Base-by-base conservation (phyloP, 805 yeast species). In the Metschnikowia cerradonensis region DNA sequence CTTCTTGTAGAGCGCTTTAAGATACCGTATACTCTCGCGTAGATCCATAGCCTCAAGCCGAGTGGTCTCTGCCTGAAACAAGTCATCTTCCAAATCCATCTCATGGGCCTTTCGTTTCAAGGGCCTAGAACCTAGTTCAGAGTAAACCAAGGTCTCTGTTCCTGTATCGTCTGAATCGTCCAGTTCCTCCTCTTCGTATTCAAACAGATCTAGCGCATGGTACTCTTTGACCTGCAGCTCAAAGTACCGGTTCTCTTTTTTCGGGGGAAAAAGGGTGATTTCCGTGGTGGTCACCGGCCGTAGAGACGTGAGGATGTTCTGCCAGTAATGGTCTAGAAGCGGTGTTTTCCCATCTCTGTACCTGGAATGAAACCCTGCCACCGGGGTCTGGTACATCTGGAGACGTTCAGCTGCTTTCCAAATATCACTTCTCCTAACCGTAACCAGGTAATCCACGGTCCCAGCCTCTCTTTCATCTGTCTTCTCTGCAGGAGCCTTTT, bases 371-470 rank as follows among this genome's bases (percentile, higher is more conserved):
- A 31, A 36, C 3, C 62, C 61, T 3, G 51, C 39, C 17, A 20
- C 45, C 8, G 50, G 52, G 2, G 60, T 58, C 36, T 58, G 58
- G 42, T 52, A 55, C 17, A 58, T 46, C n/a, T 42, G 49, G 14
- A 55, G 41, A 4, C 45, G 41, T 6, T 52, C 47, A 10, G 51
- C 43, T 2, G 61, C 52, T 3, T 33, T 23, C 51, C 52, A 47
- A 1, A 61, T 43, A 36, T 61, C 65, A 7, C 11, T 22, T 20
- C 46, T 47, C 13, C 36, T 19, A 22, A 56, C 51, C 11, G 30
- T 8, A 26, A 26, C 30, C 30, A 26, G 30, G 30, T 26, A 10
- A 26, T 33, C 35, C 35, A 33, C 15, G n/a, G 35, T 7, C 4
- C n/a, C 35, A 33, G 14, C 3, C 3, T 33, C n/a, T 6, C 15